Conservation (phyloP, 1,139 yeast genomes). For the Yamadazyma dendronema region DNA sequence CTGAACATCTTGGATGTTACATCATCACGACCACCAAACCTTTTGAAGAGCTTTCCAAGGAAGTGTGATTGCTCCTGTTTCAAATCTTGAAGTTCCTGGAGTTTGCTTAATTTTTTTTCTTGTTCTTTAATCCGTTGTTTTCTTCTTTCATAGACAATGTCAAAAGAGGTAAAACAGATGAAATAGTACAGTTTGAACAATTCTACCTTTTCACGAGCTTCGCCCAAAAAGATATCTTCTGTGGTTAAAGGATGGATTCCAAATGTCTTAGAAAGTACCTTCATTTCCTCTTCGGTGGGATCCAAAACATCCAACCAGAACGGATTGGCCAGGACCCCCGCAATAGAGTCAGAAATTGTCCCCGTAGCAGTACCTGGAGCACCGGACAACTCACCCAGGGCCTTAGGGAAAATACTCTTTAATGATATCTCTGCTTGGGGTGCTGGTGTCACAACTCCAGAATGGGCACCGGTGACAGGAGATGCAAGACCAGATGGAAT, state of each 20-base stretch:
- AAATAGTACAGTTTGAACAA: conserved; percentile 85
- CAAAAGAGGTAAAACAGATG: conserved; percentile 91
- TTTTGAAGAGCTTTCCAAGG: conserved; percentile 14
- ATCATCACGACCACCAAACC: conserved; percentile 8
- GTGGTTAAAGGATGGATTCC: conserved; percentile 95
- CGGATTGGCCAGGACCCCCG: conserved; percentile 33
- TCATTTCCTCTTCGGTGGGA: conserved; percentile 97
- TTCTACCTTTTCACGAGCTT: conserved; percentile 93
- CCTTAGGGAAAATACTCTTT: background rate
- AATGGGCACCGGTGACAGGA: background rate
- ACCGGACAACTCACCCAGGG: background rate
- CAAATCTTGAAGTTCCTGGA: conserved; percentile 38
- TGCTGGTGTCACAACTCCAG: background rate
- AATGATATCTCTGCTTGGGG: background rate
- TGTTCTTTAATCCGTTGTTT: conserved; percentile 47
- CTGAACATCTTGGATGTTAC: conserved; percentile 4
- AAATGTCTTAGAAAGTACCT: conserved; percentile 83
- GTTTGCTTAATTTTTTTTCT: conserved; percentile 37
- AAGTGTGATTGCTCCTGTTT: conserved; percentile 16
- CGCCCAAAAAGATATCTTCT: conserved; percentile 92
- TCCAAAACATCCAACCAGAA: conserved; percentile 92
- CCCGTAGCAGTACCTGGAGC: conserved; percentile 10
- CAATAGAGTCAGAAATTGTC: conserved; percentile 15
- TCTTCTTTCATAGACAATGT: conserved; percentile 71
- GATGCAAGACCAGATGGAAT: background rate